A percentile compares a stretch with the other conserved stretches of the same genome.
Evolutionary conservation across 352 stramenopile genomes (phyloP).

Genomic region (Pythium oligandrum): DNA sequence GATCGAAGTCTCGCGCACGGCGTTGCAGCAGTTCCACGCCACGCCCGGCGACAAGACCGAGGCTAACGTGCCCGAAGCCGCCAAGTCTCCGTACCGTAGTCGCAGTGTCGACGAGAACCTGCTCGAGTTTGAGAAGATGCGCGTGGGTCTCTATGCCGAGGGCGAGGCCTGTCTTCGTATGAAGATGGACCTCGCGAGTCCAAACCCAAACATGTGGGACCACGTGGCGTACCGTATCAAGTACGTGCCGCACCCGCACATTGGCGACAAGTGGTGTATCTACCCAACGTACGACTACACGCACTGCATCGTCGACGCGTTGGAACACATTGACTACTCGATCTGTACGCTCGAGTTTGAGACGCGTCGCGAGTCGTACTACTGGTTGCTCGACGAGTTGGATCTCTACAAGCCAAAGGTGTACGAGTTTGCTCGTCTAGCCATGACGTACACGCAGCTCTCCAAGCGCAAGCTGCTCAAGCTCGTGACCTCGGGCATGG

Average conservation of each 20-base stretch:
- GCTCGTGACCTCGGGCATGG: slow-evolving; percentile 92
- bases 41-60: slow-evolving; percentile 51
- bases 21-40: slow-evolving; percentile 73
- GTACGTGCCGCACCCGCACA: slow-evolving; percentile 96
- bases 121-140: slow-evolving; percentile 97
- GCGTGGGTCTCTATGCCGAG: slow-evolving; percentile 85
- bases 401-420: slow-evolving; percentile 98
- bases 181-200: slow-evolving; percentile 97
- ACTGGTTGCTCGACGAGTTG: slow-evolving; percentile 97
- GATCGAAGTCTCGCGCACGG: slow-evolving; percentile 70
- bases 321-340: slow-evolving; percentile 99
- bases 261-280: slow-evolving; percentile 98
- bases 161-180: slow-evolving; percentile 93
- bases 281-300: slow-evolving; percentile 99
- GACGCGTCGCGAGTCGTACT: slow-evolving; percentile 97
- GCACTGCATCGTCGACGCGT: slow-evolving; percentile 96
- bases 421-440: slow-evolving; percentile 95
- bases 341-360: slow-evolving; percentile 99
- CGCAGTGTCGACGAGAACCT: slow-evolving; percentile 94
- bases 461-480: slow-evolving; percentile 98
- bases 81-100: slow-evolving; percentile 89
- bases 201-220: slow-evolving; percentile 99
- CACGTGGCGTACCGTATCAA: slow-evolving; percentile 98
- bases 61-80: slow-evolving; percentile 44
- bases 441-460: slow-evolving; percentile 98